Evolutionary conservation across 2,329 filamentous ascomycete species (phyloP).

Genomic region (Colletotrichum tamarilloi): DNA sequence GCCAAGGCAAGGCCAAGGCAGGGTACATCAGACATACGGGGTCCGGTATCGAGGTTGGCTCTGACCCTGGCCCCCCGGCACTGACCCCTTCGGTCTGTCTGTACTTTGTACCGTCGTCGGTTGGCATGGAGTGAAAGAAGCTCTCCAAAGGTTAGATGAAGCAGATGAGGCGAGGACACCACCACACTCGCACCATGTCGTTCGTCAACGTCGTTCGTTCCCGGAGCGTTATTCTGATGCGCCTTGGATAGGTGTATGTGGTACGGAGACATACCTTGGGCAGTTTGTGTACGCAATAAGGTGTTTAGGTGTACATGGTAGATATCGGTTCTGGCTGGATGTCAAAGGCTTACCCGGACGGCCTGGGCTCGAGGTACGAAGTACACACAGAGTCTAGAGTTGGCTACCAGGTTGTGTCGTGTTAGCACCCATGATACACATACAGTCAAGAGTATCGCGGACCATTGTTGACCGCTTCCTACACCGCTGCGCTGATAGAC

Average conservation of each 20-base stretch:
- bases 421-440: conserved; percentile 14
- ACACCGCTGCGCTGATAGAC: conserved; percentile 28
- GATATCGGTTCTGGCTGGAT: not conserved
- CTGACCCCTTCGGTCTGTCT: conserved; percentile 25
- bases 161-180: conserved; percentile 7
- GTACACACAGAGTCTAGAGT: not conserved
- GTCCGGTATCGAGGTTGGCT: conserved; percentile 15
- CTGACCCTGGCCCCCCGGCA: conserved; percentile 29
- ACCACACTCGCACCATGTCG: conserved; percentile 12
- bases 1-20: not conserved
- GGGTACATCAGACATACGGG: conserved; percentile 4
- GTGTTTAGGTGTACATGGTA: not conserved
- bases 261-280: not conserved
- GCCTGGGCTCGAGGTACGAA: conserved; percentile 10
- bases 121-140: conserved; percentile 16
- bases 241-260: not conserved
- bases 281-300: not conserved
- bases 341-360: conserved; percentile 11
- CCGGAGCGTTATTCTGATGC: not conserved
- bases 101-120: conserved; percentile 1
- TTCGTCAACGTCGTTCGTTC: not conserved
- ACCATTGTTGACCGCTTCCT: conserved; percentile 16
- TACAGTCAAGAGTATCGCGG: not conserved
- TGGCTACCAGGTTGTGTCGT: conserved; percentile 15
- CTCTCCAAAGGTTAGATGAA: not conserved